Percentiles rank a stretch among this genome's conserved stretches.
phyloP scores from a whole-genome alignment of 306 rosid species.

The Lathyrus tuberosus region DNA sequence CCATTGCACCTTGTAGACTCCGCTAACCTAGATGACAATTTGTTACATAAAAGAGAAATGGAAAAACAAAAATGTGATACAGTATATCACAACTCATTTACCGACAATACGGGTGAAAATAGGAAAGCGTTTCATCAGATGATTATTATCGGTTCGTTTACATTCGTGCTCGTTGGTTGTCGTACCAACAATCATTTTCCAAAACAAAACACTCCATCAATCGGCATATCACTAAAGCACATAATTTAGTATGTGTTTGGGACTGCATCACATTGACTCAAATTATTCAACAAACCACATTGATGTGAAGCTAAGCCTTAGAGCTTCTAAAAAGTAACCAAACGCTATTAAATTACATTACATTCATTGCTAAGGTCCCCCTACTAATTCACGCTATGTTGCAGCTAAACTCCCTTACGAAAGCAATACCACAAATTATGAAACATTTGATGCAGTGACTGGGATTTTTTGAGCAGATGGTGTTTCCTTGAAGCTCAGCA shows the following conservation, averaged over 20 bases:
- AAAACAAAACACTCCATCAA: no score
- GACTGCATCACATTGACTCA: not conserved
- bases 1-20: not conserved
- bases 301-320: not conserved
- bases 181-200: no score
- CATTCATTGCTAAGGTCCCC: slow-evolving; percentile 24
- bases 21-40: not conserved
- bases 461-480: slow-evolving; percentile 42
- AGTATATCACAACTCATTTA: no score
- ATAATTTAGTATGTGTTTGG: not conserved
- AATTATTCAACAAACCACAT: not conserved
- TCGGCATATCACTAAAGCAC: not conserved
- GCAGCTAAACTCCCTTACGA: slow-evolving; percentile 8
- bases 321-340: not conserved
- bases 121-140: no score
- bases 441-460: slow-evolving; percentile 40
- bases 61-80: not conserved
- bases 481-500: slow-evolving; percentile 70
- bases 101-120: no score
- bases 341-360: not conserved
- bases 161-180: no score
- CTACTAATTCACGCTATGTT: not conserved
- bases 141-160: no score
- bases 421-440: slow-evolving; percentile 2
- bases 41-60: not conserved